phyloP scores from a whole-genome alignment of 192 early-diverging fungal species.

The Coemansia sp. region DNA sequence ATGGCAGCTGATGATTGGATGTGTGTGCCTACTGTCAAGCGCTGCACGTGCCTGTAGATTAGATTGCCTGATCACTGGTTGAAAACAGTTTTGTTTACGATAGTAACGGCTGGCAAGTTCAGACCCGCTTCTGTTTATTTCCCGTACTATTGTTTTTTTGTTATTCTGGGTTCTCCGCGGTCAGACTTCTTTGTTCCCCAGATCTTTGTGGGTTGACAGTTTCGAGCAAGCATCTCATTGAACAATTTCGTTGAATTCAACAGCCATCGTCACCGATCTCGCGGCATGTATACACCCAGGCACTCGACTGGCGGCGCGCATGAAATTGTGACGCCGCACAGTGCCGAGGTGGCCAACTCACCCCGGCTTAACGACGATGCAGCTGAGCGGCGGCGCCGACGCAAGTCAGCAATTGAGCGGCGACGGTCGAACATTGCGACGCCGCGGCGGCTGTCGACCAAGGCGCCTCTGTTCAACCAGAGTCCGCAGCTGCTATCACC shows the following conservation, averaged over 20 bases:
- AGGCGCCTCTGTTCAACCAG: slow-evolving; percentile 26
- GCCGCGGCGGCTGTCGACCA: slow-evolving; percentile 31
- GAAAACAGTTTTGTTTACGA: slow-evolving; percentile 4
- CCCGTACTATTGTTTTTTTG: background rate
- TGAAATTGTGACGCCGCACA: slow-evolving; percentile 32
- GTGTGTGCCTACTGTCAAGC: background rate
- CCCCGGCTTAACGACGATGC: slow-evolving; percentile 53
- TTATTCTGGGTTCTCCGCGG: background rate
- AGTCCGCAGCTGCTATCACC: slow-evolving; percentile 41
- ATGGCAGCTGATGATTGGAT: background rate
- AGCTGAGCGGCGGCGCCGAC: slow-evolving; percentile 48
- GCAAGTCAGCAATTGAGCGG: slow-evolving; percentile 50
- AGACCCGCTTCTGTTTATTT: background rate
- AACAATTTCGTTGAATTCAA: background rate
- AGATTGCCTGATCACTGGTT: background rate
- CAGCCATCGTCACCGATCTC: background rate
- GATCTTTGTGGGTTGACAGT: background rate
- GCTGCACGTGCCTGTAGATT: background rate
- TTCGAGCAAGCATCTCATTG: background rate
- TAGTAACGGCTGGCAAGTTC: too few species aligned
- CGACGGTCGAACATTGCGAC: slow-evolving; percentile 45
- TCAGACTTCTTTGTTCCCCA: background rate
- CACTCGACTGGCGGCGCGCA: slow-evolving; percentile 12
- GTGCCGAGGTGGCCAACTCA: slow-evolving; percentile 26
- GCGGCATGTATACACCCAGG: slow-evolving; percentile 31